Conservation (phyloP, 768 basidiomycete genomes). For the Hygrophorus pudorinus region DNA sequence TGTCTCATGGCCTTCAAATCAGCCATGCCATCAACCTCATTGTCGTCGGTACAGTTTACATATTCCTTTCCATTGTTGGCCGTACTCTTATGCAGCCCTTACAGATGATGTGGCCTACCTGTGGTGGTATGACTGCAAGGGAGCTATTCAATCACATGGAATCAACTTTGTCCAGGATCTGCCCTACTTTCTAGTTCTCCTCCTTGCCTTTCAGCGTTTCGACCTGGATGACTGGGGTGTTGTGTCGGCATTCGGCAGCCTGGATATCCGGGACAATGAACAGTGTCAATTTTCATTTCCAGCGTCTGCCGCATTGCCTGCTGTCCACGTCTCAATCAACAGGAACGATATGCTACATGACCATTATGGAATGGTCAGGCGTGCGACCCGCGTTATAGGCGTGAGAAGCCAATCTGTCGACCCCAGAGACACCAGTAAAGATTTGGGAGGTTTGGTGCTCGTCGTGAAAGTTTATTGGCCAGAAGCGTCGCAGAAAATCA, state of each 20-base stretch:
- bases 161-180: conserved; percentile 17
- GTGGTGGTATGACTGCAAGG: conserved; percentile 18
- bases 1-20: conserved; percentile 3
- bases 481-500: conserved; percentile 6
- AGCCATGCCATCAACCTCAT: conserved; percentile 6
- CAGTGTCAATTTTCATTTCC: not conserved
- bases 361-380: not conserved
- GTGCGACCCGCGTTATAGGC: not conserved
- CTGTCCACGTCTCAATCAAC: not conserved
- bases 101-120: conserved; percentile 15
- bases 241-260: not conserved
- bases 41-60: conserved; percentile 5
- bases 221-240: conserved; percentile 15
- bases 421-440: not conserved
- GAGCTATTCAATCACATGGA: conserved; percentile 16
- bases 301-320: not conserved
- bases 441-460: not conserved
- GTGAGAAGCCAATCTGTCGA: not conserved
- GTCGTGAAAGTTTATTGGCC: conserved; percentile 10
- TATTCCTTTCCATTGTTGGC: too few species aligned
- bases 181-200: conserved; percentile 17
- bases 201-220: conserved; percentile 18
- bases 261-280: not conserved
- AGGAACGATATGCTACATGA: not conserved
- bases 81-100: too few species aligned